Percentiles rank a stretch among this genome's conserved stretches.
Conservation (phyloP, 2,329 filamentous ascomycete species). For the Pseudodiploospora longispora region DNA sequence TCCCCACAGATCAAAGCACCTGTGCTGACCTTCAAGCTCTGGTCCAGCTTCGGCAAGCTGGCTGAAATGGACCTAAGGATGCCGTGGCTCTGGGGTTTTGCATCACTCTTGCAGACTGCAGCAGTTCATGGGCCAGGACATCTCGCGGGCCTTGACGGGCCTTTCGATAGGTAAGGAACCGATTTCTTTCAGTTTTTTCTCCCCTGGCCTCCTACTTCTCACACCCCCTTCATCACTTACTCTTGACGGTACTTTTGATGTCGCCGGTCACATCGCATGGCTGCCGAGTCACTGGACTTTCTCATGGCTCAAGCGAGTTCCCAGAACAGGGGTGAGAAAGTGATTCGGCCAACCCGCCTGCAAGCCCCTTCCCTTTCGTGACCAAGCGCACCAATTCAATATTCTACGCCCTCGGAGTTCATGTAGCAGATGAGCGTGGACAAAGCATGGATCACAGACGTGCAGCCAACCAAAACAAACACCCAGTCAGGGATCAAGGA, state of each 20-base stretch:
- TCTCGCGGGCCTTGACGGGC: conserved; percentile 66
- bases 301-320: conserved; percentile 21
- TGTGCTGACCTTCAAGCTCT: conserved; percentile 69
- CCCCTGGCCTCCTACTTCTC: conserved; percentile 7
- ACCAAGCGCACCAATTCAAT: conserved; percentile 9
- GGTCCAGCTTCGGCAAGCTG: conserved; percentile 64
- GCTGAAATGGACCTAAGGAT: conserved; percentile 71
- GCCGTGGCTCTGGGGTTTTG: conserved; percentile 77
- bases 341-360: conserved; percentile 1
- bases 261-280: conserved; percentile 31
- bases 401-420: conserved; percentile 9
- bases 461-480: too few relatives aligned
- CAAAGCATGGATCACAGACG: too few relatives aligned
- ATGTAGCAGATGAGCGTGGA: conserved; percentile 3
- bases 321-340: neutral
- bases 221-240: conserved; percentile 20
- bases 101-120: conserved; percentile 70
- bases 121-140: conserved; percentile 65
- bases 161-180: conserved; percentile 77
- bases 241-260: neutral
- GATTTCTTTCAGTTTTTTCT: conserved; percentile 8
- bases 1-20: conserved; percentile 41
- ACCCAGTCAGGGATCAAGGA: too few relatives aligned
- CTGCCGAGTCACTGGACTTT: conserved; percentile 37
- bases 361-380: neutral